Conservation (phyloP, 164 flowering plant genomes). For the Annona squamosa region DNA sequence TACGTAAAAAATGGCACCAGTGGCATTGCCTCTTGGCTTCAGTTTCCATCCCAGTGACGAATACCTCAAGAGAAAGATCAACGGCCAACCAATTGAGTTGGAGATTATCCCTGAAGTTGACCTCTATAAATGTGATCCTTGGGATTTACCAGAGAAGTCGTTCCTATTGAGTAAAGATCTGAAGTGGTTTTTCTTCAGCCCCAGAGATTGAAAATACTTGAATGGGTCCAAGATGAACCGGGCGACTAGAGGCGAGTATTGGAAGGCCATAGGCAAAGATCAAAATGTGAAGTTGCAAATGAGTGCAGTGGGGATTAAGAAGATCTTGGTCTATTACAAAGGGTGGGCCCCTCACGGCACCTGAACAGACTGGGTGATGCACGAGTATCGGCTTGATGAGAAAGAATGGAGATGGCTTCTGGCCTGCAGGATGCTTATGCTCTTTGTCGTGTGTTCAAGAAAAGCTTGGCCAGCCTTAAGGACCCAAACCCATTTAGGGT, state of each 20-base stretch:
- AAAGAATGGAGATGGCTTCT: slow-evolving; percentile 58
- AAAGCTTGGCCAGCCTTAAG: slow-evolving; percentile 19
- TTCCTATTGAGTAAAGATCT: slow-evolving; percentile 89
- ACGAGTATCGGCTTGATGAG: slow-evolving; percentile 86
- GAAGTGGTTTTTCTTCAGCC: slow-evolving; percentile 93
- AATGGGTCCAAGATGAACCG: slow-evolving; percentile 95
- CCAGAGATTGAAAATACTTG: slow-evolving; percentile 85
- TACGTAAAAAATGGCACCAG: slow-evolving; percentile 22
- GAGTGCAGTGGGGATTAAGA: slow-evolving; percentile 83
- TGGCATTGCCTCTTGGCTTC: slow-evolving; percentile 29
- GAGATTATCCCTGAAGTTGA: slow-evolving; percentile 33
- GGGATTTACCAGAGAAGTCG: slow-evolving; percentile 57
- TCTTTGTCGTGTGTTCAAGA: slow-evolving; percentile 81
- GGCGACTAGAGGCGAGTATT: slow-evolving; percentile 88
- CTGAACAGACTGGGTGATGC: slow-evolving; percentile 97
- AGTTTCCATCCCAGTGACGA: slow-evolving; percentile 33
- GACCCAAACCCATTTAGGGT: slow-evolving; percentile 30
- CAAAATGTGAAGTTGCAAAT: slow-evolving; percentile 63
- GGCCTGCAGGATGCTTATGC: slow-evolving; percentile 97
- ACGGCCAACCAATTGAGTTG: slow-evolving; percentile 24
- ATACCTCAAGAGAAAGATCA: slow-evolving; percentile 29
- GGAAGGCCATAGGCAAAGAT: slow-evolving; percentile 97
- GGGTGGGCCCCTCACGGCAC: slow-evolving; percentile 93
- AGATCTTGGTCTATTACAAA: slow-evolving; percentile 82
- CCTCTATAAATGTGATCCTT: slow-evolving; percentile 30